A percentile compares a stretch with the other conserved stretches of the same genome.
Conservation (phyloP, 805 yeast species). For the Soucietia sequanensis region DNA sequence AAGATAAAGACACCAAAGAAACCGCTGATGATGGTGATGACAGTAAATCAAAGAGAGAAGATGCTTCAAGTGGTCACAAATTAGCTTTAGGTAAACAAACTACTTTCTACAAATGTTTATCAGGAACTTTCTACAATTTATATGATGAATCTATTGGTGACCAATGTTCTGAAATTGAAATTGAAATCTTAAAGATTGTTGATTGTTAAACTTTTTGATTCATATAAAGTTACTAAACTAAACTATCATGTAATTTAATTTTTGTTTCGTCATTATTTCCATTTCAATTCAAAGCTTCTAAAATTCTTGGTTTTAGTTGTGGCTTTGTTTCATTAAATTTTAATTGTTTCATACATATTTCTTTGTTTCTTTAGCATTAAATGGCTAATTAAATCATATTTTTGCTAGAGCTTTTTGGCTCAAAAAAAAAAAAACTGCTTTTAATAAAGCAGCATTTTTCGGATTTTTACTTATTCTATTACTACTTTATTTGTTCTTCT, state of each 20-base stretch:
- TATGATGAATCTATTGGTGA: constrained; percentile 59
- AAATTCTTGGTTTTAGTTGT: constrained; percentile 1
- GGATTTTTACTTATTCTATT: too few relatives aligned
- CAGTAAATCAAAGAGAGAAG: constrained; percentile 7
- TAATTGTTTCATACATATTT: too few relatives aligned
- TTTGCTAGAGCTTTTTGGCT: too few relatives aligned
- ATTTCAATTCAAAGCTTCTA: background rate
- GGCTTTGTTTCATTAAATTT: too few relatives aligned
- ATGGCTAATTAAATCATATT: too few relatives aligned
- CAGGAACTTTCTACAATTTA: constrained; percentile 77
- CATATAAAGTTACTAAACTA: too few relatives aligned
- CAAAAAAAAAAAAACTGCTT: too few relatives aligned
- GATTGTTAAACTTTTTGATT: constrained; percentile 15
- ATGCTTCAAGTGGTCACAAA: constrained; percentile 38
- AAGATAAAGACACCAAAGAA: constrained; percentile 6
- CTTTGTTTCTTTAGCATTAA: too few relatives aligned
- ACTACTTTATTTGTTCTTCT: too few relatives aligned
- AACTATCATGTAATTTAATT: too few relatives aligned
- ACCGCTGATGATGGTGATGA: constrained; percentile 8
- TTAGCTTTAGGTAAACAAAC: constrained; percentile 63
- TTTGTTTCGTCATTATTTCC: too few relatives aligned
- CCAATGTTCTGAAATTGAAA: constrained; percentile 33
- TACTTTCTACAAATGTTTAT: constrained; percentile 69
- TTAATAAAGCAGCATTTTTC: too few relatives aligned
- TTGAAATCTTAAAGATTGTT: constrained; percentile 14